A percentile compares a stretch with the other conserved stretches of the same genome.
Evolutionary conservation across 352 stramenopile genomes (phyloP).

Genomic region (Pythium sp.): DNA sequence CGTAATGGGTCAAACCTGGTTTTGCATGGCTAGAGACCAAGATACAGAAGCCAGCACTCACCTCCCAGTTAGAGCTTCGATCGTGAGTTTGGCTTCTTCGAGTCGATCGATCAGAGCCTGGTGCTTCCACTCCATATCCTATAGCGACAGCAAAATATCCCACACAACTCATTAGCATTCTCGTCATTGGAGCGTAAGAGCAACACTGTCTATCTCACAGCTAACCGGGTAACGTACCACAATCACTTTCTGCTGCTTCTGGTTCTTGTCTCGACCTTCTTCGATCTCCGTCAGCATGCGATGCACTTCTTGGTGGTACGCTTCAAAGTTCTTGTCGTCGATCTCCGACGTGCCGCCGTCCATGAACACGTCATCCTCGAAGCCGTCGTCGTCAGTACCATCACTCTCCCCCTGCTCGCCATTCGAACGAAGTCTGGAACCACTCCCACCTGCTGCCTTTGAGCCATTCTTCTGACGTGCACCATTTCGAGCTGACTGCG

Average conservation of each 20-base stretch:
- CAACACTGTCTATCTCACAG: not conserved
- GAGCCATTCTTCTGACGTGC: not conserved
- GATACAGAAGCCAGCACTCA: conserved; percentile 15
- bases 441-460: not conserved
- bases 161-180: not conserved
- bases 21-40: not conserved
- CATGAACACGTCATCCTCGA: conserved; percentile 9
- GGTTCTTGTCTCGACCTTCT: conserved; percentile 45
- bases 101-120: conserved; percentile 51
- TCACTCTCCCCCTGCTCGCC: not conserved
- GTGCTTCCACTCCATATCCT: conserved; percentile 76
- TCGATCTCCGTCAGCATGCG: conserved; percentile 65
- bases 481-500: not conserved
- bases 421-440: not conserved
- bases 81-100: conserved; percentile 66
- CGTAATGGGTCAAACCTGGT: not conserved
- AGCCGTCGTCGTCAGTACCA: conserved; percentile 4
- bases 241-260: conserved; percentile 73
- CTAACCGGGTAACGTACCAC: conserved; percentile 25
- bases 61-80: conserved; percentile 67
- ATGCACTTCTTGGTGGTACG: conserved; percentile 66
- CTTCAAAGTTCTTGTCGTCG: conserved; percentile 66
- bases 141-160: not conserved
- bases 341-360: conserved; percentile 24
- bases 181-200: not conserved